Evolutionary conservation across 2,329 filamentous ascomycete species (phyloP), one percentile per base, ranked within the genome.

Genomic region (Colletotrichum sp.): DNA sequence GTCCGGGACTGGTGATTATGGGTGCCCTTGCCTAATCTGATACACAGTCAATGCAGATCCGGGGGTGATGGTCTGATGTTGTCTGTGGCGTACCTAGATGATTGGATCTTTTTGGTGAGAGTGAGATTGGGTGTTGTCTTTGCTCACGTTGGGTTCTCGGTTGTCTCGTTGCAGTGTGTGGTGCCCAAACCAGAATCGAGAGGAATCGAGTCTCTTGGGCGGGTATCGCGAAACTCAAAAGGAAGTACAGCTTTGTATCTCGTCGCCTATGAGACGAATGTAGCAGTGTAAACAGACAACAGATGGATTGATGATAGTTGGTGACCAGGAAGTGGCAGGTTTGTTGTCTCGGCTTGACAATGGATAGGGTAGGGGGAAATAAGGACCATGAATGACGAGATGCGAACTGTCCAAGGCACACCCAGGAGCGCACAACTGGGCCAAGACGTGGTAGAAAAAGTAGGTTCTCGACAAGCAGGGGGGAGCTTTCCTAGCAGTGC

Each of bases 1-100:
- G 85, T 80, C 77, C 60, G 67, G 66, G 48, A 71, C 60, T 65
- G 34, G 57, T n/a, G 32, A 34, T 73, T 64, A 57, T 67, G 73
- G 73, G 64, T 60, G 69, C 58, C 73, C 73, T 75, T 75, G 73
- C 52, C 65, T 68, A 26, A 58, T 43, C 58, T n/a, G 57, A 73
- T 64, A n/a, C 36, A n/a, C 36, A 71, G 72, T 75, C 70, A 75
- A 75, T 75, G 70, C 73, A 26, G 30, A 64, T 58, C 43, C 57
- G 70, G 70, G 58, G 34, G 43, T 48, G 64, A 63, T 68, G 28
- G 70, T 73, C 38, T 73, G 64, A 60, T 48, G 38, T 65, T 73
- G 32, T 28, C 32, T 18, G 64, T 28, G 32, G 43, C 34, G 43
- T 32, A 34, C 55, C 36, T 43, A 32, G 48, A 24, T 26, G 64